A percentile compares a stretch with the other conserved stretches of the same genome.
Conservation (phyloP, 2,329 filamentous ascomycete genomes). For the Diaporthe caulivora region DNA sequence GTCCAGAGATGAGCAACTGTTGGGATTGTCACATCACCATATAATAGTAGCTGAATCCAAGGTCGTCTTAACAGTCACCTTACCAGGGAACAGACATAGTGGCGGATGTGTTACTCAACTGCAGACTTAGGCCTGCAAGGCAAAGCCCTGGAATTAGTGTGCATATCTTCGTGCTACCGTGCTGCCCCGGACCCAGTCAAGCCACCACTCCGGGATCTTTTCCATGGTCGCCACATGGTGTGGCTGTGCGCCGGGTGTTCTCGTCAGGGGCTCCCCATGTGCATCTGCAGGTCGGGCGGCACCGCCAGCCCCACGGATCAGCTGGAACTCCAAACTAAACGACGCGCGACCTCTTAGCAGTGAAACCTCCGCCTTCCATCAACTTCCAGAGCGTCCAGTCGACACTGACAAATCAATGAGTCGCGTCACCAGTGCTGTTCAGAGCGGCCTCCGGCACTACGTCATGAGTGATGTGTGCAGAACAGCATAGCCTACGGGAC, state of each 20-base stretch:
- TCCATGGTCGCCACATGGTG: slow-evolving; percentile 28
- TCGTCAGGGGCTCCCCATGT: slow-evolving; percentile 19
- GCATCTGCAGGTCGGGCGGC: slow-evolving; percentile 31
- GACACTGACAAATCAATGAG: slow-evolving; percentile 22
- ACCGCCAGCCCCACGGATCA: slow-evolving; percentile 23
- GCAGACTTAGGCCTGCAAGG: background rate
- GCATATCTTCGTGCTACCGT: background rate
- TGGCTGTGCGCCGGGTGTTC: slow-evolving; percentile 26
- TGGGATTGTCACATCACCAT: background rate
- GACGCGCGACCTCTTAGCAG: background rate
- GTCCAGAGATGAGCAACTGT: background rate
- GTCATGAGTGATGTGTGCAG: slow-evolving; percentile 19
- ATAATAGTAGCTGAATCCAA: background rate
- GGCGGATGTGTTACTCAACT: background rate
- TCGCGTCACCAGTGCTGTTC: slow-evolving; percentile 10
- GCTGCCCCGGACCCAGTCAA: background rate
- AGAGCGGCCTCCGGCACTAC: slow-evolving; percentile 22
- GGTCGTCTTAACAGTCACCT: background rate
- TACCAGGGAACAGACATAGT: background rate
- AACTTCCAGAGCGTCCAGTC: slow-evolving; percentile 6
- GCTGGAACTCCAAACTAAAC: background rate
- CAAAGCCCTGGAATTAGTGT: background rate
- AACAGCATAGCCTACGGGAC: background rate
- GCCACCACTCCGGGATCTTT: background rate
- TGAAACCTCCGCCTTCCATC: slow-evolving; percentile 17